A percentile compares a stretch with the other conserved stretches of the same genome.
phyloP scores from a whole-genome alignment of 1,284 basidiomycete genomes.

The Bjerkandera adusta region DNA sequence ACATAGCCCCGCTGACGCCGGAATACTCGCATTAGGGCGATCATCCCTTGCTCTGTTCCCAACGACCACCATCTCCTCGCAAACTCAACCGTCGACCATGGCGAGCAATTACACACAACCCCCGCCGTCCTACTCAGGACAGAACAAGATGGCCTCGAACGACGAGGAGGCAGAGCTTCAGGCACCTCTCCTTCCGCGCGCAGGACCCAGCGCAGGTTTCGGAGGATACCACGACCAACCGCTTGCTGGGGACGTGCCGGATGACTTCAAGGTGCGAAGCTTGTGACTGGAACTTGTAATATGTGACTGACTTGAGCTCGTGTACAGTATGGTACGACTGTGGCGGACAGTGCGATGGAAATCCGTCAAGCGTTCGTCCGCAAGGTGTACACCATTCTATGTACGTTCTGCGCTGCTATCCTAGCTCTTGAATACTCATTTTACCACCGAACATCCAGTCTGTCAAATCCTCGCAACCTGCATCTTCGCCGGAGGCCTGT shows the following conservation, averaged over 20 bases:
- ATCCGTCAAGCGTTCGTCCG: conserved; percentile 75
- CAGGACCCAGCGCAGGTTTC: conserved; percentile 39
- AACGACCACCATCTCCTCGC: conserved; percentile 11
- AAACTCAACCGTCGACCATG: conserved; percentile 22
- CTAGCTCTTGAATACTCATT: conserved; percentile 1
- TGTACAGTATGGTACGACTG: conserved; percentile 74
- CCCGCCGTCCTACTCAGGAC: conserved; percentile 27
- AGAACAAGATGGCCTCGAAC: conserved; percentile 14
- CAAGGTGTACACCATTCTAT: conserved; percentile 80
- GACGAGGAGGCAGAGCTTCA: conserved; percentile 31
- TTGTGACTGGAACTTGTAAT: background rate
- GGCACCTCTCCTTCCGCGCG: conserved; percentile 50
- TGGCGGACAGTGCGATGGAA: conserved; percentile 69
- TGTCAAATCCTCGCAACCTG: conserved; percentile 71
- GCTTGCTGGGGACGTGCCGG: conserved; percentile 66
- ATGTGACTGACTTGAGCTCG: conserved; percentile 3
- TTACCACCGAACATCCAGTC: conserved; percentile 14
- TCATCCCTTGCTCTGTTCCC: conserved; percentile 14
- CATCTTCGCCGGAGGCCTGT: conserved; percentile 65
- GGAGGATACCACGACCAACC: conserved; percentile 70
- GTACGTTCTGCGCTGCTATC: conserved; percentile 45
- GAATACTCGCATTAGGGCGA: too few relatives aligned
- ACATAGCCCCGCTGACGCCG: conserved; percentile 7
- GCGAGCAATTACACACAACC: conserved; percentile 24
- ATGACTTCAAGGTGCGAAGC: conserved; percentile 74